Evolutionary conservation across 768 basidiomycete genomes (phyloP).

Genomic region (Russula dissimulans): DNA sequence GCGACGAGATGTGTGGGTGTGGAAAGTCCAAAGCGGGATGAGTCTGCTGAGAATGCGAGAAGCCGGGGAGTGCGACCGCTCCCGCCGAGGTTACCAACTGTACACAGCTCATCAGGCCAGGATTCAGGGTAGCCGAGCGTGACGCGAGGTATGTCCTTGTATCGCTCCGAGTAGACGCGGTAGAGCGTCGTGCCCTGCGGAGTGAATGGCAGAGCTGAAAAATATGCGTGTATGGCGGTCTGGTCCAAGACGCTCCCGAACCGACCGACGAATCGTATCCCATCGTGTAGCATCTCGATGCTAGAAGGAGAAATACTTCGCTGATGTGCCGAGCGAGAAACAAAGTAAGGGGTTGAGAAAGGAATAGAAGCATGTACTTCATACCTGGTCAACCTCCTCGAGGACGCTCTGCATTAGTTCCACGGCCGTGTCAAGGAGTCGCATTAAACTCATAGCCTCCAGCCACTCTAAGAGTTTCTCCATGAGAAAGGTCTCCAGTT

Average conservation of each 20-base stretch:
- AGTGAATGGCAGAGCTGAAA: slow-evolving; percentile 7
- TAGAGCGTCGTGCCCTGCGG: slow-evolving; percentile 11
- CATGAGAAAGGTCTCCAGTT: slow-evolving; percentile 6
- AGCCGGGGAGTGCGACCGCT: background rate
- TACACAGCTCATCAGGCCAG: slow-evolving; percentile 17
- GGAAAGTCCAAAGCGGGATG: background rate
- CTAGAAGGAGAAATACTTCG: background rate
- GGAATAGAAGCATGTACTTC: background rate
- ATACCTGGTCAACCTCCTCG: background rate
- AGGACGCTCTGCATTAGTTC: slow-evolving; percentile 4
- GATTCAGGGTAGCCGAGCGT: slow-evolving; percentile 22
- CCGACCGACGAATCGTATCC: slow-evolving; percentile 5
- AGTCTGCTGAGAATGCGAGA: slow-evolving; percentile 7
- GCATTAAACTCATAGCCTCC: slow-evolving; percentile 7
- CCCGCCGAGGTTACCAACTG: slow-evolving; percentile 6
- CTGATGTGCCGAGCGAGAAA: background rate
- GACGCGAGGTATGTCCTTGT: slow-evolving; percentile 17
- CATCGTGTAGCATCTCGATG: slow-evolving; percentile 9
- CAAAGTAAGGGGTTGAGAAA: background rate
- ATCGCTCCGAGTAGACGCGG: slow-evolving; percentile 8
- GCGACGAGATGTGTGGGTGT: slow-evolving; percentile 6
- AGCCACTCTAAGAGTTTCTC: slow-evolving; percentile 13
- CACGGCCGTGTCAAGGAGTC: slow-evolving; percentile 2
- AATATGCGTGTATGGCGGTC: slow-evolving; percentile 8
- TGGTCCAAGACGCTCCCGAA: slow-evolving; percentile 9